Conservation (phyloP, 805 yeast genomes). For the Candida xyloterini region DNA sequence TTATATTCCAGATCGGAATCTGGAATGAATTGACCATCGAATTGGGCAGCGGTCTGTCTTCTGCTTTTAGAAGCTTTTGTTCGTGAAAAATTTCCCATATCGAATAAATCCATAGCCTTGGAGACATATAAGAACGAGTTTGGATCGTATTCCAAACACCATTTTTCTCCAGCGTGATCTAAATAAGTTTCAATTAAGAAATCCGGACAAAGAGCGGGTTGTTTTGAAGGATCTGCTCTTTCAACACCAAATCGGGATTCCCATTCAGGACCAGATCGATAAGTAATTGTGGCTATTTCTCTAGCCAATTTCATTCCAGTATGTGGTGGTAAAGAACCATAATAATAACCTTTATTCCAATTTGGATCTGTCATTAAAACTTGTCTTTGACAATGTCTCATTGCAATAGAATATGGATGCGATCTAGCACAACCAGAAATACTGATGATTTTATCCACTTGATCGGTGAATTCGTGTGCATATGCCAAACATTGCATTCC, state of each 20-base stretch:
- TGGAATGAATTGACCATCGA: constrained; percentile 27
- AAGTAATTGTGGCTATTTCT: constrained; percentile 91
- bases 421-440: constrained; percentile 92
- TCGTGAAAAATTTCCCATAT: constrained; percentile 55
- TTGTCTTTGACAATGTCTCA: constrained; percentile 90
- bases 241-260: constrained; percentile 87
- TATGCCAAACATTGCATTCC: constrained; percentile 96
- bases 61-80: constrained; percentile 42
- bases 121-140: constrained; percentile 83
- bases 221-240: constrained; percentile 70
- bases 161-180: constrained; percentile 94
- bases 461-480: constrained; percentile 77
- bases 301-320: constrained; percentile 93
- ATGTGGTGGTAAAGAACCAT: constrained; percentile 74
- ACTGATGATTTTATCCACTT: constrained; percentile 69
- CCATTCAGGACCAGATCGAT: constrained; percentile 97
- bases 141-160: constrained; percentile 87
- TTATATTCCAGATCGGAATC: constrained; percentile 28
- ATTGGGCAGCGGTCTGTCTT: constrained; percentile 33
- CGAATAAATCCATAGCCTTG: constrained; percentile 94
- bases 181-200: constrained; percentile 88
- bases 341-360: constrained; percentile 90
- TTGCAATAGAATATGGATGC: constrained; percentile 90
- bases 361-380: constrained; percentile 92
- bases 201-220: constrained; percentile 92